phyloP scores from a whole-genome alignment of 352 stramenopile genomes.

The Detonula confervacea region DNA sequence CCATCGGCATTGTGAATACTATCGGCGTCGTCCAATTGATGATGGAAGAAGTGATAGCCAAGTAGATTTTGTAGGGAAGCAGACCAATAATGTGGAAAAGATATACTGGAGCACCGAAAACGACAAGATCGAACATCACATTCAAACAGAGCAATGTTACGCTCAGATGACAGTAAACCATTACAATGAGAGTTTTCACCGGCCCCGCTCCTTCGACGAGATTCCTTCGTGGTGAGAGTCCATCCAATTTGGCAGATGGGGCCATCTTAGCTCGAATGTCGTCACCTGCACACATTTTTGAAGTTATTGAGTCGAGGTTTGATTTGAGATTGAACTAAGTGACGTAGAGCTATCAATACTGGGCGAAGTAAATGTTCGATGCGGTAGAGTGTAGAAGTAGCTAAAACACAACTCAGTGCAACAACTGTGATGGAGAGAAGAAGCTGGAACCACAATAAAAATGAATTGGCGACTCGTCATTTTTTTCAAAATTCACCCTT shows the following conservation, averaged over 20 bases:
- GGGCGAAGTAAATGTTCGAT: no score
- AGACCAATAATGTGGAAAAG: conserved; percentile 22
- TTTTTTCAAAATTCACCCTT: no score
- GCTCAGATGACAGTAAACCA: conserved; percentile 48
- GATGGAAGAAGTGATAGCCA: conserved; percentile 32
- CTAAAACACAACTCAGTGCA: no score
- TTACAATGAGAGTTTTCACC: conserved; percentile 32
- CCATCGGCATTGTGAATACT: conserved; percentile 54
- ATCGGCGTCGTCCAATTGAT: conserved; percentile 62
- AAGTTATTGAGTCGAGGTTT: no score
- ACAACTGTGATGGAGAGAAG: no score
- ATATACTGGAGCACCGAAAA: conserved; percentile 40
- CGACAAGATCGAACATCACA: conserved; percentile 50
- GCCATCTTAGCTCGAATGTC: background rate
- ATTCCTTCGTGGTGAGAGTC: background rate
- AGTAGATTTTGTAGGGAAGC: conserved; percentile 23
- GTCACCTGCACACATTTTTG: background rate
- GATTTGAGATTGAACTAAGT: no score
- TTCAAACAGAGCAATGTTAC: conserved; percentile 54
- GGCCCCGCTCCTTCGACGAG: conserved; percentile 12
- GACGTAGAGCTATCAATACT: no score
- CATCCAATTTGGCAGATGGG: background rate
- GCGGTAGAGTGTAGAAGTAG: no score
- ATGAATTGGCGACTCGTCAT: no score
- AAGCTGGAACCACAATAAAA: no score